Conservation (phyloP, 208 protist species). For the Spongospora subterranea region DNA sequence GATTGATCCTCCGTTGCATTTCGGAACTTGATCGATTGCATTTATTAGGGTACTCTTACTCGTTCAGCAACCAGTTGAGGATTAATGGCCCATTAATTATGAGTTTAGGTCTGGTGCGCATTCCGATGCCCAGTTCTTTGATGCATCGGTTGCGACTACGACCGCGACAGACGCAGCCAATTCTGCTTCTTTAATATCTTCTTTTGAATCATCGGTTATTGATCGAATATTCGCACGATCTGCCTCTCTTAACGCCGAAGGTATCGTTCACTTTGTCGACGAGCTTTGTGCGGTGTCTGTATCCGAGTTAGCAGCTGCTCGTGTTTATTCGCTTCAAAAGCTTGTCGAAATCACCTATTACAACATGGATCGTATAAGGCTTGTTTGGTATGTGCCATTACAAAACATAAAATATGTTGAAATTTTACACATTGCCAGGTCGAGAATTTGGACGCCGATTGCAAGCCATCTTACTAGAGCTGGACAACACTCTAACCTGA, state of each 20-base stretch:
- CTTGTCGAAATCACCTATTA: constrained; percentile 84
- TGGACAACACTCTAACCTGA: constrained; percentile 77
- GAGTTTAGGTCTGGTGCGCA: neutral
- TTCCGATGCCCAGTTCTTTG: neutral
- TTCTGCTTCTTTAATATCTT: constrained; percentile 62
- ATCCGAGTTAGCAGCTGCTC: constrained; percentile 47
- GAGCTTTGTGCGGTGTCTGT: constrained; percentile 76
- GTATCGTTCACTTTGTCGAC: constrained; percentile 82
- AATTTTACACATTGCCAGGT: neutral
- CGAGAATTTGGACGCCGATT: constrained; percentile 77
- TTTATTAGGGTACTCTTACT: neutral
- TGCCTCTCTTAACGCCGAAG: constrained; percentile 68
- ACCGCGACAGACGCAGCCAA: constrained; percentile 12
- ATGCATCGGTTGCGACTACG: neutral
- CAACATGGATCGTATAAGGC: constrained; percentile 83
- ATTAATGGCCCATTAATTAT: constrained; percentile 62
- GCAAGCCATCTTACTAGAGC: constrained; percentile 65
- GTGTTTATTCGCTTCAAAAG: constrained; percentile 82
- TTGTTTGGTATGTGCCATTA: constrained; percentile 79
- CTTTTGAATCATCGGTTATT: constrained; percentile 76
- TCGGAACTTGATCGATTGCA: constrained; percentile 78
- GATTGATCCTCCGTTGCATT: constrained; percentile 77
- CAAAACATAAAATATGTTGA: neutral
- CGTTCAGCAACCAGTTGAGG: neutral
- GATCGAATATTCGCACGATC: constrained; percentile 82